Evolutionary conservation across 2,329 filamentous ascomycete species (phyloP), one percentile per base, ranked within the genome.

Genomic region (Apiospora hydei): DNA sequence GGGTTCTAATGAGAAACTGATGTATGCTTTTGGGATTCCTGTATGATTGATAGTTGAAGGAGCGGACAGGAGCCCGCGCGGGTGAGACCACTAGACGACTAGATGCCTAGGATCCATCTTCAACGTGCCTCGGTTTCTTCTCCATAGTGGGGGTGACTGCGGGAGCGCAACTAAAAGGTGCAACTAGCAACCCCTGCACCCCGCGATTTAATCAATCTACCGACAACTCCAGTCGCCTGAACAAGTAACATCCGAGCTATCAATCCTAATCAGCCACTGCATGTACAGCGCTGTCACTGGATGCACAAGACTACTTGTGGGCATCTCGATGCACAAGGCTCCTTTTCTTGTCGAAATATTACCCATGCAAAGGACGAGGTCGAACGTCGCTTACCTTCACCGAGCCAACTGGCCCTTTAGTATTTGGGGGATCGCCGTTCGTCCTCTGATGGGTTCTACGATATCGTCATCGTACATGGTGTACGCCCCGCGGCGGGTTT

Each of bases 41-140:
- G n/a, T 38, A n/a, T 38, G 57, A 41, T 41, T 61, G 53, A 34
- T 13, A 64, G n/a, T 16, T 38, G 30, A 24, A 64, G 57, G 57
- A 13, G 21, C 57, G 57, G 57, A 64, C 30, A 61, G 18, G 53
- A 61, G 53, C 53, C 14, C 26, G 24, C 24, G 11, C 13, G 41
- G 41, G 10, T 14, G 5, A 43, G 41, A 43, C 13, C 24, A 34
- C 14, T 11, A 3, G 16, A 34, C 4, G 14, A 18, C 26, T 30
- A 18, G 24, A 5, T 21, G 51, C 53, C 53, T 51, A 24, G 26
- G 53, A 18, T 34, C 51, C 53, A 61, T 34, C 30, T 34, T 10
- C 57, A 41, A 34, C 34, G 67, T 34, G 47, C 67, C 67, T 69
- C 67, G 67, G 69, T 44, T 24, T 57, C 69, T 51, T 57, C 69